Conservation (phyloP, 768 basidiomycete species). For the Suillus sp. region DNA sequence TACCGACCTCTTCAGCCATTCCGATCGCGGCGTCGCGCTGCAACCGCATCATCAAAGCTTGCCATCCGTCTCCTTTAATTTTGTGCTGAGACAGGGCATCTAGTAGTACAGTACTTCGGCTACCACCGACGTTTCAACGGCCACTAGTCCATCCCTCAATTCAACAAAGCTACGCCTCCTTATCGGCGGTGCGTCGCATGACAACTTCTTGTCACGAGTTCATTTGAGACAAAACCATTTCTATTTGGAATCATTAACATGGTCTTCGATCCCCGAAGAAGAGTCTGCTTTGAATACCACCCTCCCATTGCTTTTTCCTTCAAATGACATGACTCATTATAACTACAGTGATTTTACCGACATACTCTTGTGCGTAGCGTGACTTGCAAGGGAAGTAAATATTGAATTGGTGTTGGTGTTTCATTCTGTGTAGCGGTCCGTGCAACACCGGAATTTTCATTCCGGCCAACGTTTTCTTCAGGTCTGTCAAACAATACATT, state of each 20-base stretch:
- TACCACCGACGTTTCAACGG: too few relatives aligned
- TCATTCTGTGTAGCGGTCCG: not conserved
- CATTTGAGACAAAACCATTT: not conserved
- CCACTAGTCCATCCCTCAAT: not conserved
- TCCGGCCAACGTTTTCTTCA: not conserved
- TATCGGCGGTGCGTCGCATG: not conserved
- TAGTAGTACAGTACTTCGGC: not conserved
- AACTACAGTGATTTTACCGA: not conserved
- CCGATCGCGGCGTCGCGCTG: too few relatives aligned
- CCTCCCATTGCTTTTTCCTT: not conserved
- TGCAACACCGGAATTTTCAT: not conserved
- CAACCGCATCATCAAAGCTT: not conserved
- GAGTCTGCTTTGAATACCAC: not conserved
- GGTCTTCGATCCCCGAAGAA: not conserved
- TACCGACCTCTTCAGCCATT: too few relatives aligned
- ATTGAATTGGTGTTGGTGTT: too few relatives aligned
- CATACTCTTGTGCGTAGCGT: too few relatives aligned
- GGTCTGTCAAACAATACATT: not conserved
- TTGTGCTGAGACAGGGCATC: not conserved
- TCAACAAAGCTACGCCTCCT: not conserved
- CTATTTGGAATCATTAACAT: not conserved
- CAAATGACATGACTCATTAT: too few relatives aligned
- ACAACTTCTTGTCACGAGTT: not conserved
- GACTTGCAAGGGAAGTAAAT: too few relatives aligned
- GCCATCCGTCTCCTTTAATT: not conserved